A percentile compares a stretch with the other conserved stretches of the same genome.
These are phyloP conservation scores for Bjerkandera adusta DNA, from an alignment of 1,284 basidiomycete species.

Conservation along the genomic window DNA sequence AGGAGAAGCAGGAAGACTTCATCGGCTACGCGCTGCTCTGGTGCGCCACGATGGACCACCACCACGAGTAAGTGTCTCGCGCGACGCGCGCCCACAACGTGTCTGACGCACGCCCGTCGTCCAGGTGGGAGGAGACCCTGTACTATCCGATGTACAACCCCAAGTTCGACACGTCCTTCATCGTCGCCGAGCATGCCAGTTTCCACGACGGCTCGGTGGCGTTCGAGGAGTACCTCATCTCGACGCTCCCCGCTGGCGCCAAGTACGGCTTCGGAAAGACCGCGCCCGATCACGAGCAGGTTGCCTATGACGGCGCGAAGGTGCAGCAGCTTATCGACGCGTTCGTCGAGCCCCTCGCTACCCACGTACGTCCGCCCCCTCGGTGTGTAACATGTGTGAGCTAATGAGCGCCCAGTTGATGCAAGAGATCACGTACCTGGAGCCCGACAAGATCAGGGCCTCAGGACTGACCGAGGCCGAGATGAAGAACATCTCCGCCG, in stretches of 20 bases:
- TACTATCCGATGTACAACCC: slow-evolving; percentile 16
- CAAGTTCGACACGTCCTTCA: slow-evolving; percentile 11
- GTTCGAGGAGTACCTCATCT: slow-evolving; percentile 13
- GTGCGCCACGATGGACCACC: slow-evolving; percentile 13
- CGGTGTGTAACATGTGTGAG: background rate
- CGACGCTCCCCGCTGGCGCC: slow-evolving; percentile 9
- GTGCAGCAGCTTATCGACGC: slow-evolving; percentile 12
- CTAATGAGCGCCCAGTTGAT: slow-evolving; percentile 4
- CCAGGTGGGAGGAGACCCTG: slow-evolving; percentile 12
- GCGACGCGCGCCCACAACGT: too few relatives aligned
- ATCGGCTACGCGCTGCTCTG: slow-evolving; percentile 12
- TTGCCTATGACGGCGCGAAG: slow-evolving; percentile 10
- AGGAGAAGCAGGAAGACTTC: slow-evolving; percentile 8
- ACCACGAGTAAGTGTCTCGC: slow-evolving; percentile 11
- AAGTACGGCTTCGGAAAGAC: slow-evolving; percentile 13
- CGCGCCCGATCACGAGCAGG: slow-evolving; percentile 9
- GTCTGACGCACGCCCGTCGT: background rate
- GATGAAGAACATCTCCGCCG: slow-evolving; percentile 13
- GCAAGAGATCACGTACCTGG: slow-evolving; percentile 15
- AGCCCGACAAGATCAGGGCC: slow-evolving; percentile 12
- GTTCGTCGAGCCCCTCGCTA: slow-evolving; percentile 10
- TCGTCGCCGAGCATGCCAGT: slow-evolving; percentile 12
- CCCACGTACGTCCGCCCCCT: slow-evolving; percentile 8
- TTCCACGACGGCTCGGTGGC: slow-evolving; percentile 8
- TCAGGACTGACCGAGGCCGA: slow-evolving; percentile 12